Evolutionary conservation across 768 basidiomycete species (phyloP), one percentile per base, ranked within the genome.

Genomic region (Mycena rosella): DNA sequence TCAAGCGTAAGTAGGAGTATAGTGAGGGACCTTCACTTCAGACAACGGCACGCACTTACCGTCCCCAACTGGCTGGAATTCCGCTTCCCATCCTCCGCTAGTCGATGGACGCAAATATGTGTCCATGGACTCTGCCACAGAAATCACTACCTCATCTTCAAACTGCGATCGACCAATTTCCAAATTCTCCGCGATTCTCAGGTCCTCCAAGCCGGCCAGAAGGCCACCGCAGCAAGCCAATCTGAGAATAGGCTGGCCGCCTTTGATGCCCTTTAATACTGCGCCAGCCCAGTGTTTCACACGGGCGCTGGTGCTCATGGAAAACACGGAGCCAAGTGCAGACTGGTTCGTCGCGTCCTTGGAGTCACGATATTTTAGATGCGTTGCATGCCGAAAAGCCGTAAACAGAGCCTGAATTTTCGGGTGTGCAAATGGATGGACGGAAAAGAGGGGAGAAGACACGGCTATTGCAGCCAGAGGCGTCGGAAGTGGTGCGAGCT

Each of bases 51-150:
- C 64, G 58, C 51, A 79, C 79, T 74, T 80, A 73, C 79, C 83
- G 69, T 85, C 83, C 8, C 83, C 79, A 20, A 80, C 80, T n/a
- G 86, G 85, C 63, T 84, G 83, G 74, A 93, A 93, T 72, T 94
- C 91, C 57, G 82, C 85, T 74, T 90, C 88, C 92, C 92, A 93
- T 18, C 81, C 81, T 52, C 56, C 40, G 6, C 36, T 11, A 49
- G 20, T 54, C 18, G 32, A 74, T 58, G 18, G 68, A 45, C 67
- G 67, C 9, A 77, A 73, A 67, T 90, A 88, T 14, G 84, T 78
- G 70, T 94, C 92, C 75, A 94, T 86, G 26, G 91, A 85, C 74
- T 94, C 92, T 10, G 93, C 92, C 29, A 93, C 81, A 4, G 91
- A 87, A 29, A 95, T 80, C 32, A 94, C 81, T 27, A 88, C 75